Conservation (phyloP, 1,139 yeast species). For the Petasospora rhodanensis region DNA sequence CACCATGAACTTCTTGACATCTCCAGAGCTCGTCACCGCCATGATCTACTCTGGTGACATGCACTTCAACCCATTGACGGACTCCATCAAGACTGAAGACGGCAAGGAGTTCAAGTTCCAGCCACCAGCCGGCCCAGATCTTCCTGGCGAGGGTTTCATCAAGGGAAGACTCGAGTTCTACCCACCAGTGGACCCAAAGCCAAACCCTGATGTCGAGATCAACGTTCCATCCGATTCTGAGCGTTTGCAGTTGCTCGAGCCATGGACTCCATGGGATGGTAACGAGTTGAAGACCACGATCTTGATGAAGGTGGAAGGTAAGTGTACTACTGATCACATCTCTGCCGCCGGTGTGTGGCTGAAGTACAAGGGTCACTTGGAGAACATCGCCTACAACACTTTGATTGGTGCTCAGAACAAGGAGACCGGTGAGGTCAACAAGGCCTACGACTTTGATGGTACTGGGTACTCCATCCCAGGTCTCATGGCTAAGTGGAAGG, state of each 20-base stretch:
- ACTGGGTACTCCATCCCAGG: slow-evolving; percentile 82
- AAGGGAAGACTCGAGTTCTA: slow-evolving; percentile 79
- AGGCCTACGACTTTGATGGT: slow-evolving; percentile 85
- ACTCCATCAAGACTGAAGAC: slow-evolving; percentile 56
- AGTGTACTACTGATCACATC: slow-evolving; percentile 97
- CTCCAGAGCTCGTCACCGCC: slow-evolving; percentile 96
- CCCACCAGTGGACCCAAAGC: slow-evolving; percentile 76
- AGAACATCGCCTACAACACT: slow-evolving; percentile 91
- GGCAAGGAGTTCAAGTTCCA: slow-evolving; percentile 72
- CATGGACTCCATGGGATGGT: slow-evolving; percentile 83
- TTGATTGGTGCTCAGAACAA: slow-evolving; percentile 95
- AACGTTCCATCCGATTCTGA: slow-evolving; percentile 75
- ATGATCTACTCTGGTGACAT: slow-evolving; percentile 92
- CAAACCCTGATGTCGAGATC: slow-evolving; percentile 64
- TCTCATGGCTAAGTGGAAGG: slow-evolving; percentile 92
- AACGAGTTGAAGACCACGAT: slow-evolving; percentile 74
- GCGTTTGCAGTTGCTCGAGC: slow-evolving; percentile 80
- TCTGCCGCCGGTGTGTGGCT: slow-evolving; percentile 99
- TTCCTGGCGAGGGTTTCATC: slow-evolving; percentile 77
- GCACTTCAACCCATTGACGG: slow-evolving; percentile 83
- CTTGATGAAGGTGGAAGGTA: slow-evolving; percentile 88
- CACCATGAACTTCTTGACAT: slow-evolving; percentile 93
- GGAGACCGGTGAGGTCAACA: slow-evolving; percentile 94
- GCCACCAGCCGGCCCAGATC: slow-evolving; percentile 77
- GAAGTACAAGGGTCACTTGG: slow-evolving; percentile 95